These are phyloP conservation scores for Neocallimastix lanati DNA, from an alignment of 192 early-diverging fungal species.

Conservation along the genomic window DNA sequence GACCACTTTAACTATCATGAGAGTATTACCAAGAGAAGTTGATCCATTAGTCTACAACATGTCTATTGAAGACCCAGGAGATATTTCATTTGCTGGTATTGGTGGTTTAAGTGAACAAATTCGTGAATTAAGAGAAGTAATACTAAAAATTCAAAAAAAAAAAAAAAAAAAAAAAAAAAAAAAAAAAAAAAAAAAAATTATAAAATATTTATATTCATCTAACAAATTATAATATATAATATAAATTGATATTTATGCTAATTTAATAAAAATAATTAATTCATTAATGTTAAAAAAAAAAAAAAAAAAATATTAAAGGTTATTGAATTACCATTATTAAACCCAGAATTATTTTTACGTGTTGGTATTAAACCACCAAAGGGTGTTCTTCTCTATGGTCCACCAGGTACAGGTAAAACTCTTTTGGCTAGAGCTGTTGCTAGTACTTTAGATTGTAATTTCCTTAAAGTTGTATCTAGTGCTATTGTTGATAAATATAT, in stretches of 20 bases:
- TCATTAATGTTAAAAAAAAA: too few species aligned
- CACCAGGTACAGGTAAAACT: constrained; percentile 97
- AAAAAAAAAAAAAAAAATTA: too few species aligned
- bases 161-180: too few species aligned
- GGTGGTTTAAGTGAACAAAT: constrained; percentile 93
- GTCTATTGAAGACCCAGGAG: constrained; percentile 91
- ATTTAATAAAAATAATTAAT: too few species aligned
- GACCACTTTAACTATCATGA: constrained; percentile 99
- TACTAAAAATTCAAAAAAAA: too few species aligned
- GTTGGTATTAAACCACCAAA: constrained; percentile 98
- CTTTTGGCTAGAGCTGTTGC: constrained; percentile 93
- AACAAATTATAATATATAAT: too few species aligned
- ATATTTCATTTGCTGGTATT: constrained; percentile 88
- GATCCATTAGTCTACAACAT: constrained; percentile 99
- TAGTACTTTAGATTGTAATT: constrained; percentile 91
- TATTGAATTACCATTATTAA: constrained; percentile 95
- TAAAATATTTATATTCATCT: too few species aligned
- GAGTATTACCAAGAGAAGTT: constrained; percentile 89
- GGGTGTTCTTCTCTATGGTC: constrained; percentile 76
- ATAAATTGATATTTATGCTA: too few species aligned
- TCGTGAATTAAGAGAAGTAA: constrained; percentile 77
- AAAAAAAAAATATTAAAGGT: constrained; percentile 8
- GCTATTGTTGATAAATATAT: constrained; percentile 99
- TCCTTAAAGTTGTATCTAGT: constrained; percentile 93
- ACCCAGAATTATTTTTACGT: constrained; percentile 92